Base-by-base conservation (phyloP, 2,329 filamentous ascomycete genomes). In the Thyridium curvatum region DNA sequence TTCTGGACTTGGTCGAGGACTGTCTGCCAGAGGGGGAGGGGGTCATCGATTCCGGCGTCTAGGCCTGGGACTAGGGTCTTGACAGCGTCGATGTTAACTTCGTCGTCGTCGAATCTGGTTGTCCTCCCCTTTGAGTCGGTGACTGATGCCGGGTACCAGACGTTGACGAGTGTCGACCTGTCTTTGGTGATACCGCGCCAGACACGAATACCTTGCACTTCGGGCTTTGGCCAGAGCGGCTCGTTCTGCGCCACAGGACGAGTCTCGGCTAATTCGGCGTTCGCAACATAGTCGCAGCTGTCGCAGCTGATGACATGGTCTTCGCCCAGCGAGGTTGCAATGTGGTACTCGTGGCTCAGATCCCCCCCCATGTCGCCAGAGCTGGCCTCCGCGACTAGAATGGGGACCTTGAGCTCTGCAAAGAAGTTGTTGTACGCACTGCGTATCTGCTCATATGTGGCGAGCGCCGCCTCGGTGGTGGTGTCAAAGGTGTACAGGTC, bases 351-450 rank as follows among this genome's bases (percentile, higher is more conserved):
- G 57, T 98, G 93, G 58, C 90, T 97, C 30, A 95, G 64, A 48
- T 82, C 84, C 12, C 93, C 93, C 26, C 93, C 93, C 77, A 98
- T 98, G 48, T 88, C 86, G n/a, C 93, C 93, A 1, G 91, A 96
- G 58, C 90, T 90, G 7, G 93, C 93, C 50, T 87, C 80, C 2
- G 91, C 91, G 15, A 94, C 82, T 1, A 94, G 60, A 48, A 93
- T 87, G 0, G 88, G 88, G 12, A 98, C 60, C 48, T 83, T 88
- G 28, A 98, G 68, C 42, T 94, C 86, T 33, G 85, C 66, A 52
- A 98, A 94, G 37, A 98, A 75, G 14, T 72, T 72, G 12, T 69
- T 71, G 56, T 98, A 98, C 2, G 84, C 84, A 30, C 61, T 59
- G 36, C 84, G 78, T 3, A 95, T 88, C 32, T 80, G 65, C 7